Evolutionary conservation across 2,329 filamentous ascomycete genomes (phyloP), one percentile per base, ranked within the genome.

Genomic region (Paradendryphiella salina): DNA sequence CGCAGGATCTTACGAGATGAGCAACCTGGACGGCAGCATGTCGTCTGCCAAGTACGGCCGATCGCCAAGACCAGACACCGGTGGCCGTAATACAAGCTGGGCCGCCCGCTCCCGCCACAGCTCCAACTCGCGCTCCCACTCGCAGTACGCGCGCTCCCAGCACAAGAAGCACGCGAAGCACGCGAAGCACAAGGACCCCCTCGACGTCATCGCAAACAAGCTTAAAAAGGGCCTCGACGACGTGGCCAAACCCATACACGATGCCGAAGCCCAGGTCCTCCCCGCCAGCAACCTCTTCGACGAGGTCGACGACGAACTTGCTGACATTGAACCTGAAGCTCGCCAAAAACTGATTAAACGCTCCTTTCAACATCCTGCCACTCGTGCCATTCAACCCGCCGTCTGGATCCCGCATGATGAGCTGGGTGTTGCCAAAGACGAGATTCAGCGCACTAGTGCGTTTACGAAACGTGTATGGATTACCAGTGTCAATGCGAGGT

Each of bases 371-470:
- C 94, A 99, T 67, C 86, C 86, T 28, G 94, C 94, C 0, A 79
- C 96, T 31, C 85, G 94, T 7, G 89, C 92, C 1, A 84, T 88
- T 44, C 82, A 91, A 45, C 94, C 94, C 0, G 90, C 89, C 0
- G 86, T 99, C 20, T 99, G 94, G 94, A 89, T 99, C 36, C 94
- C 94, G 0, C 84, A 87, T 9, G 94, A 99, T 67, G 88, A 94
- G 60, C 74, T 97, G 4, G 94, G 94, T 4, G 83, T 99, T 50
- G 91, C 89, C 59, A 90, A 96, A 63, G 93, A 97, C 61, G 94
- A 99, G 76, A 87, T 97, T 36, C 80, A 81, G 65, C 81, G 89
- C 29, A 96, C 91, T 5, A 82, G 86, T 58, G 79, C 81, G 39
- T 88, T 91, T 70, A 93, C 89, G 52, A 80, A 75, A 33, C 79